Conservation (phyloP, 164 flowering plant genomes). For the Sedum album region DNA sequence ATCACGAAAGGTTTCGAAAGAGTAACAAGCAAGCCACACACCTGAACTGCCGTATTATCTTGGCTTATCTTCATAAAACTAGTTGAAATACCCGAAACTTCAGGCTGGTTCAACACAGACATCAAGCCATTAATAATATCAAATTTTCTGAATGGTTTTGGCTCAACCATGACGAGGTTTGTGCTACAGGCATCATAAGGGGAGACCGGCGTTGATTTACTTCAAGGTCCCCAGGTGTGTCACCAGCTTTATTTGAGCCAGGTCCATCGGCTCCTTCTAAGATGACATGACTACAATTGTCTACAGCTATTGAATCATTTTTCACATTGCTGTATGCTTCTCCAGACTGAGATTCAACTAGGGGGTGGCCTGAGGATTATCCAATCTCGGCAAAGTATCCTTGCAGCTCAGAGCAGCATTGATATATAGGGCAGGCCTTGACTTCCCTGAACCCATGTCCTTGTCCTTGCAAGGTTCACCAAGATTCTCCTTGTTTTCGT, state of each 20-base stretch:
- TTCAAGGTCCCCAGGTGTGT: neutral
- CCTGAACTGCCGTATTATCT: neutral
- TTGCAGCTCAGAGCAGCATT: neutral
- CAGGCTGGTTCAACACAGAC: no score
- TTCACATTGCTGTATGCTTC: neutral
- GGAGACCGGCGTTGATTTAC: neutral
- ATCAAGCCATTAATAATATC: neutral
- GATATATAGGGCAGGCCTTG: neutral
- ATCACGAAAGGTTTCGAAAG: no score
- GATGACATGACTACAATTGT: neutral
- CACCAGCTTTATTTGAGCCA: neutral
- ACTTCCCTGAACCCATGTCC: neutral
- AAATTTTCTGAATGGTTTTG: neutral
- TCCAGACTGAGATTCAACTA: neutral
- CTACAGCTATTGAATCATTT: neutral
- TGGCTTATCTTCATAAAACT: neutral
- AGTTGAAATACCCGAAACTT: neutral
- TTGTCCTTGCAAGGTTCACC: no score
- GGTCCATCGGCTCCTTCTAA: neutral
- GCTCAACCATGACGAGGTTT: neutral
- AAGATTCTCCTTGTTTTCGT: constrained; percentile 1
- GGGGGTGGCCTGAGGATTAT: no score
- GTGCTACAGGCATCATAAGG: neutral
- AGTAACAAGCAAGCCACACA: neutral
- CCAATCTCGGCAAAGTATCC: no score